Evolutionary conservation across 805 yeast genomes (phyloP).

Genomic region (Saturnispora besseyi): DNA sequence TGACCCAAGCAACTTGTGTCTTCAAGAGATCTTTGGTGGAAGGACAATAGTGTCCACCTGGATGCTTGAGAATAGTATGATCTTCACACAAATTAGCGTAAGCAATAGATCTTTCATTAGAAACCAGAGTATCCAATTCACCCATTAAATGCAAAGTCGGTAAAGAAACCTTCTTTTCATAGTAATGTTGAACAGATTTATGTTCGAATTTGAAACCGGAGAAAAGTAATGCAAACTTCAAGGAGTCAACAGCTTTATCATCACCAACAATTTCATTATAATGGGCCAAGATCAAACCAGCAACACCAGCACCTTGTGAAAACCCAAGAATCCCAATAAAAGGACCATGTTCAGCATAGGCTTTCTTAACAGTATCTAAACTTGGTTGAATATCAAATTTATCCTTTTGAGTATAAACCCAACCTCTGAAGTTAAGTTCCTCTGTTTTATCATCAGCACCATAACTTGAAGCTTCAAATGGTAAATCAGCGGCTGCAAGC

Average conservation of each 20-base stretch:
- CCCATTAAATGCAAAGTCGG: conserved; percentile 75
- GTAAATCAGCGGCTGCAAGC: conserved; percentile 61
- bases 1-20: conserved; percentile 30
- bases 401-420: conserved; percentile 55
- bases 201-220: conserved; percentile 44
- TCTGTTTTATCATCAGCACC: conserved; percentile 36
- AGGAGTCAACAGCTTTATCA: conserved; percentile 33
- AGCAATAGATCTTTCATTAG: conserved; percentile 56
- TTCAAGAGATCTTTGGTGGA: conserved; percentile 49
- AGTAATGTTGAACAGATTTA: conserved; percentile 22
- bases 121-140: conserved; percentile 78
- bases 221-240: conserved; percentile 69
- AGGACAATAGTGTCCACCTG: conserved; percentile 97
- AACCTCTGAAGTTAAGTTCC: conserved; percentile 38
- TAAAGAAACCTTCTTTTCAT: conserved; percentile 21
- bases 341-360: conserved; percentile 60
- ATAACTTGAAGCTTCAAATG: conserved; percentile 45
- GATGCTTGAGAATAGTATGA: conserved; percentile 56
- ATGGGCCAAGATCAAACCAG: conserved; percentile 57
- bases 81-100: conserved; percentile 48
- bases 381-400: conserved; percentile 31
- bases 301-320: conserved; percentile 90
- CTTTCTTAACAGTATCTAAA: conserved; percentile 39
- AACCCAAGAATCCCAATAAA: conserved; percentile 86
- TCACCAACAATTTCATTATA: conserved; percentile 42